These are phyloP conservation scores for Calonectria pseudoreteaudii DNA, from an alignment of 2,329 filamentous ascomycete genomes.

Conservation along the genomic window DNA sequence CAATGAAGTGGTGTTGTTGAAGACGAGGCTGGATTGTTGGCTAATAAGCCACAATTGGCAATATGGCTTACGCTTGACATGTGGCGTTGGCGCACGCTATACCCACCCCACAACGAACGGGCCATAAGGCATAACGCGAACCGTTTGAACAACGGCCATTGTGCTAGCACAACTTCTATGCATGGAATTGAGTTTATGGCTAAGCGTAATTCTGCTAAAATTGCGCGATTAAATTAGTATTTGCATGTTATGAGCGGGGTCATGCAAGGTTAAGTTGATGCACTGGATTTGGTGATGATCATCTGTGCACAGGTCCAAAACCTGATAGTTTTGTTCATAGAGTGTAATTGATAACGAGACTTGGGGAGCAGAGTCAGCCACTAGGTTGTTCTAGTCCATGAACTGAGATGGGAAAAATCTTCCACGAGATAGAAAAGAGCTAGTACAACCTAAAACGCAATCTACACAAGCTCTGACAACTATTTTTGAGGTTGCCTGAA, in stretches of 20 bases:
- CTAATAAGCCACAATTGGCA: neutral
- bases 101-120: neutral
- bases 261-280: neutral
- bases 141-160: neutral
- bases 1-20: neutral
- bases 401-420: neutral
- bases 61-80: neutral
- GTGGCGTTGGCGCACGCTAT: neutral
- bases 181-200: neutral
- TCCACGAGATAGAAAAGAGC: neutral
- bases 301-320: neutral
- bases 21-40: neutral
- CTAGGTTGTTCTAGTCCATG: neutral
- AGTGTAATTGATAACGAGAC: neutral
- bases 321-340: neutral
- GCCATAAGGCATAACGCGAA: neutral
- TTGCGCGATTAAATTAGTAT: slow-evolving; percentile 4
- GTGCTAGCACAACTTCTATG: neutral
- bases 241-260: neutral
- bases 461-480: too few species aligned
- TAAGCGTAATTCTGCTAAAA: neutral
- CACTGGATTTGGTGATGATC: neutral
- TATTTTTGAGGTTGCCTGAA: neutral
- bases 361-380: neutral
- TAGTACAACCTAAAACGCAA: neutral